Evolutionary conservation across 768 basidiomycete genomes (phyloP), one percentile per base, ranked within the genome.

Genomic region (Russula dissimulans): DNA sequence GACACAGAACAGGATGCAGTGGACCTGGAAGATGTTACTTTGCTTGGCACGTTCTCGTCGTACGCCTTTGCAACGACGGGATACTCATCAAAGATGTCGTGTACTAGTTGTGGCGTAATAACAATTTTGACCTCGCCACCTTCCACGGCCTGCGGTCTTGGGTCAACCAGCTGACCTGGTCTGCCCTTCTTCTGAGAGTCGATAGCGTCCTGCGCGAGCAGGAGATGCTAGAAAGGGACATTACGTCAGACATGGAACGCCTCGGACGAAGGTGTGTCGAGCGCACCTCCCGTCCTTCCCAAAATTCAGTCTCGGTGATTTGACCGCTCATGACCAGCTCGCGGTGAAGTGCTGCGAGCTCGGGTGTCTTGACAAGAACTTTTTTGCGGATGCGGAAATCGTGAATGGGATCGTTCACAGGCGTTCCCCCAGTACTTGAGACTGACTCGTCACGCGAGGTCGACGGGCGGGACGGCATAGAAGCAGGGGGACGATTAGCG

Each of bases 31-130:
- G 18, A 22, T 12, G 60, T 63, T 75, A 87, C 94, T 78, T 89
- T 88, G 64, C 74, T 81, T 3, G 95, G 94, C 1, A 98, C 95
- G 66, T 95, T 94, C 69, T 95, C 94, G 61, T 76, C 86, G 68
- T 97, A 95, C 0, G 94, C 95, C 71, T 84, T 89, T 43, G 88
- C 86, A 12, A 98, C 92, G 36, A 97, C 88, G 2, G 97, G 95
- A 70, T 94, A 98, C 74, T 97, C 95, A 65, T 98, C 94, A 67
- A 99, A 99, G 51, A 98, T 93, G 68, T 98, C 95, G 67, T 91
- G 85, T 38, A 95, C 89, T 47, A 97, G 79, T 72, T 94, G 91
- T 15, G 89, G 89, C 3, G 93, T 95, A 50, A 95, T 87, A 63
- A 87, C 82, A 64, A 94, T 91, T 72, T 91, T 95, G 69, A 89